Base-by-base conservation (phyloP, 73 alveolate species). In the Paramecium octaurelia region DNA sequence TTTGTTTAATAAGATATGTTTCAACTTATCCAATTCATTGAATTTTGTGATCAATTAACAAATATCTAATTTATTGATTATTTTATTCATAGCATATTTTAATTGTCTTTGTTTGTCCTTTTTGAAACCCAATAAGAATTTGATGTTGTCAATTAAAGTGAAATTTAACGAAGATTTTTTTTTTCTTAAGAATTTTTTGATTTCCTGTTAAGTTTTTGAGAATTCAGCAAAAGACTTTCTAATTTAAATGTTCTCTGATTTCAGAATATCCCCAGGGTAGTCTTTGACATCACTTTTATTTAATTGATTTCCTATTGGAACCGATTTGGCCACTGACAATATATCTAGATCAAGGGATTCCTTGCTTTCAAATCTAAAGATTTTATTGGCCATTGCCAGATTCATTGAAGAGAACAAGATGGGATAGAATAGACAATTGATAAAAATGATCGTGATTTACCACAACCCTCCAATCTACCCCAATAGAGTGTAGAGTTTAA, bases 1-100 rank as follows among this genome's bases (percentile, higher is more conserved):
- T 43, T 46, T 40, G 20, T 21, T 80, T 24, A 80, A 80, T 48
- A 80, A 80, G 24, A 80, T 27, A 42, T 44, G 35, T 80, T 80
- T 80, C 34, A 80, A 48, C 23, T 80, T 80, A 80, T 80, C 91
- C 46, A 80, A 23, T 44, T 80, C 91, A 80, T 46, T 40, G 12
- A 80, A 24, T 48, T 80, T 80, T 1, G 24, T 43, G 6, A 80
- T 43, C 31, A 80, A 20, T 16, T 80, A 80, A 73, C 60, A 34
- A 36, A 73, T 21, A 73, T 73, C 87, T 35, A 73, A 21, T n/a
- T 73, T 40, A 29, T 34, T 73, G 0, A 36, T 35, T 29, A 73
- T 36, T 73, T 73, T 73, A 73, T 36, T 36, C 59, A 40, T 73
- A 34, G 87, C 87, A 73, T 73, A 73, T 29, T 31, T 21, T 73